A percentile compares a stretch with the other conserved stretches of the same genome.
These are phyloP conservation scores for Yamadazyma triangularis DNA, from an alignment of 1,139 yeast species.

Conservation along the genomic window DNA sequence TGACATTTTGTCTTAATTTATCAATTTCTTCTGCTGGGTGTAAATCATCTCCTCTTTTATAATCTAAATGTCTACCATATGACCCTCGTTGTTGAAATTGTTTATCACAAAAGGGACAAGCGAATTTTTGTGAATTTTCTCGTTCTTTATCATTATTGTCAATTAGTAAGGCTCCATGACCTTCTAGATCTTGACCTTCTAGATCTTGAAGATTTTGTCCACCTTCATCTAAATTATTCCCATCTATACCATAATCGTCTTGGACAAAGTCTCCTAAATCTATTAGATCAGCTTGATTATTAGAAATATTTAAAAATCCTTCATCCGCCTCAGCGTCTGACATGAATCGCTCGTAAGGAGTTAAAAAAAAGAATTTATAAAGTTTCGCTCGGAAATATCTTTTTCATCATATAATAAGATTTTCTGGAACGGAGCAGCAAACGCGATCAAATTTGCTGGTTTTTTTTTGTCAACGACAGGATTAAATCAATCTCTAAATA, in stretches of 20 bases:
- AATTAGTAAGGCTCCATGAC: no score
- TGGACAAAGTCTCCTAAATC: neutral
- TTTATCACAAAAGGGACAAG: constrained; percentile 15
- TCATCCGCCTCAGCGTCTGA: neutral
- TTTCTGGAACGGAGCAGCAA: no score
- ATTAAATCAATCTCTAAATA: no score
- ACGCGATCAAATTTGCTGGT: no score
- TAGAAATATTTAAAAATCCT: neutral
- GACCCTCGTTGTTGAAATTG: constrained; percentile 16
- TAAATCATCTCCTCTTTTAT: constrained; percentile 16
- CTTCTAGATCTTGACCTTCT: neutral
- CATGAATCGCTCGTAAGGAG: no score
- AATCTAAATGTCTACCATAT: constrained; percentile 16
- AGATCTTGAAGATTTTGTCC: neutral
- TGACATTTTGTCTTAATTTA: constrained; percentile 8
- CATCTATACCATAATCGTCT: neutral
- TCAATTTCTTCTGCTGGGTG: constrained; percentile 16
- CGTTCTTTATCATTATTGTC: neutral
- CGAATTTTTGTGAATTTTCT: neutral
- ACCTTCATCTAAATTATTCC: neutral
- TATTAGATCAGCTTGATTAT: neutral
- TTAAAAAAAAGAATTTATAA: no score
- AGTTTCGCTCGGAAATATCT: no score
- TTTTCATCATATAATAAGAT: no score
- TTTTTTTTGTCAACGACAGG: no score